Evolutionary conservation across 306 rosid genomes (phyloP).

Genomic region (Citrullus amarus): DNA sequence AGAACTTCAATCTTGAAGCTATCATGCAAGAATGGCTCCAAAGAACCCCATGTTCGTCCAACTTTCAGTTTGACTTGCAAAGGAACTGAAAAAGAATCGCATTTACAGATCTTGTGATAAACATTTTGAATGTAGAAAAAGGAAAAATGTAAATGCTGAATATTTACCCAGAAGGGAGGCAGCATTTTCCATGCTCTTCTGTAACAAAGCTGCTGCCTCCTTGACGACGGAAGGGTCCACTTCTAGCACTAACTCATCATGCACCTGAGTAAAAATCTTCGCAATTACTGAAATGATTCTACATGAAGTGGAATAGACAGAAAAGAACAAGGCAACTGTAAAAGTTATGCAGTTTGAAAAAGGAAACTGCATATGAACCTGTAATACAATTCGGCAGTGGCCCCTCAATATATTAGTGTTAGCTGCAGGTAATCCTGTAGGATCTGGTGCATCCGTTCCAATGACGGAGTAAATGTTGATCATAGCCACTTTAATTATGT

Average conservation of each 20-base stretch:
- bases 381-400: slow-evolving; percentile 67
- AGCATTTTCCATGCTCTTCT: slow-evolving; percentile 87
- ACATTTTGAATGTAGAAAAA: slow-evolving; percentile 1
- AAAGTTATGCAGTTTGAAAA: neutral
- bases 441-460: slow-evolving; percentile 28
- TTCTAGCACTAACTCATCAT: slow-evolving; percentile 90
- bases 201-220: slow-evolving; percentile 68
- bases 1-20: slow-evolving; percentile 20
- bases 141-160: neutral
- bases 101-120: neutral
- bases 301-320: neutral
- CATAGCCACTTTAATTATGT: slow-evolving; percentile 87
- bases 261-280: slow-evolving; percentile 48
- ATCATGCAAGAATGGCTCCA: slow-evolving; percentile 51
- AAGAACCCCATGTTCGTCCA: slow-evolving; percentile 93
- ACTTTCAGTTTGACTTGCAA: slow-evolving; percentile 69
- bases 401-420: slow-evolving; percentile 40
- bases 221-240: slow-evolving; percentile 61
- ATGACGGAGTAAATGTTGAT: slow-evolving; percentile 50
- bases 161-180: slow-evolving; percentile 67
- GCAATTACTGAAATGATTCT: neutral
- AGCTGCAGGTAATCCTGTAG: slow-evolving; percentile 28
- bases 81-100: slow-evolving; percentile 48
- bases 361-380: slow-evolving; percentile 31
- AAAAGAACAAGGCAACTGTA: neutral